A percentile compares a stretch with the other conserved stretches of the same genome.
phyloP scores from a whole-genome alignment of 1,139 yeast genomes.

The Lodderomyces metapsilosis region DNA sequence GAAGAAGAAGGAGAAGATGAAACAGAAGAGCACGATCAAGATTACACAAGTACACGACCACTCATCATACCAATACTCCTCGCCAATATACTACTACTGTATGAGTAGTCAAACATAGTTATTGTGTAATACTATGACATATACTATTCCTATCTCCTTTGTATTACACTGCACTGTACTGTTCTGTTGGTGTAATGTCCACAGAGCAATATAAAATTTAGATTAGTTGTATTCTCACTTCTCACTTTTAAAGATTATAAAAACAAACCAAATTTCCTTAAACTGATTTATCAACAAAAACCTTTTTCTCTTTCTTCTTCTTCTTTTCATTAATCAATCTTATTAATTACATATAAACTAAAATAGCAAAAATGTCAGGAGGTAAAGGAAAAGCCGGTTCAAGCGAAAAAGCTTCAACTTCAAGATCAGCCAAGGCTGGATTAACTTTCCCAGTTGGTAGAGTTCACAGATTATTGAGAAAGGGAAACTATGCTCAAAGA shows the following conservation, averaged over 20 bases:
- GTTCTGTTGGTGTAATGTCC: too few relatives aligned
- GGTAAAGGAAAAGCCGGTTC: conserved; percentile 57
- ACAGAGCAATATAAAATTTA: too few relatives aligned
- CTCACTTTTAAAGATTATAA: not conserved
- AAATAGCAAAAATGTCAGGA: conserved; percentile 57
- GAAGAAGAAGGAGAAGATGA: conserved; percentile 2
- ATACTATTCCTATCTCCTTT: not conserved
- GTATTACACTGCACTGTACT: too few relatives aligned
- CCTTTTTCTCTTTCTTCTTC: conserved; percentile 1
- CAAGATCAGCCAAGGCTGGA: conserved; percentile 55
- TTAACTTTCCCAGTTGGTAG: conserved; percentile 57
- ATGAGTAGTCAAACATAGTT: too few relatives aligned
- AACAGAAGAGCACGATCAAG: conserved; percentile 3
- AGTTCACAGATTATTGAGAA: conserved; percentile 55
- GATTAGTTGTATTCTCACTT: too few relatives aligned
- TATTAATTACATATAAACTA: too few relatives aligned
- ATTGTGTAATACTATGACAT: not conserved
- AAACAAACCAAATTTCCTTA: conserved; percentile 3
- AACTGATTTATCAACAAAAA: not conserved
- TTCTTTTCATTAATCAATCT: conserved; percentile 7
- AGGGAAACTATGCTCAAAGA: conserved; percentile 57
- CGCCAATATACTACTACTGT: too few relatives aligned
- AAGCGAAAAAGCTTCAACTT: conserved; percentile 51
- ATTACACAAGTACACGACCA: not conserved
- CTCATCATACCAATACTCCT: too few relatives aligned